Evolutionary conservation across 768 basidiomycete genomes (phyloP), one percentile per base, ranked within the genome.

Genomic region (Saitozyma sp.): DNA sequence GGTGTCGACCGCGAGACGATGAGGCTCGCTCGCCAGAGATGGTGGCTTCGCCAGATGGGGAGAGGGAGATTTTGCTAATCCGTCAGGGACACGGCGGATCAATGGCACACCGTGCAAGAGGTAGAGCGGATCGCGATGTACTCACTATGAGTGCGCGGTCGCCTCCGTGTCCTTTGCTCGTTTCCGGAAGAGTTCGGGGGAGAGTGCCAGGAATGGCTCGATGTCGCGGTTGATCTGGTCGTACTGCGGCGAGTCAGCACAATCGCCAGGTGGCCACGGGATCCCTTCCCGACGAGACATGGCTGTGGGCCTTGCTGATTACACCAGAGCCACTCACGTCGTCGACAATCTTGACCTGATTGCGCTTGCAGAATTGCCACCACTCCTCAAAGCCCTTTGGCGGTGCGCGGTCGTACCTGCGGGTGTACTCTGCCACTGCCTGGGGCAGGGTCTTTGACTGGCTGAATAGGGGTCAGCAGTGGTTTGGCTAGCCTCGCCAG

Each of bases 311-410:
- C 92, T 52, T 52, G 17, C 20, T 6, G 1, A 4, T 13, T 29
- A 16, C 40, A 53, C n/a, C 4, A 5, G 13, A 53, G 41, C 29
- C 13, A 69, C 75, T 66, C 65, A 77, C 75, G 58, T 98, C 95
- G 76, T 98, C 95, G 0, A 89, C 82, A 79, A 98, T 86, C 72
- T 87, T 86, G 58, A 91, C 88, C 2, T 85, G 80, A 78, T 91
- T 84, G 59, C 85, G 81, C 78, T 83, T 80, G 19, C 87, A 88
- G 78, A 90, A 96, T 55, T 79, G 75, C 86, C 88, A 95, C 94
- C 95, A 97, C 20, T 84, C 80, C 73, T 92, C 93, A 66, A 98
- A 99, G 0, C 93, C 95, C 52, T 84, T 86, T 0, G 95, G 94
- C 13, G 95, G 95, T 38, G 86, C 80, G 19, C 90, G 85, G 6